Conservation (phyloP, 805 yeast genomes). For the Wickerhamiella occidentalis region DNA sequence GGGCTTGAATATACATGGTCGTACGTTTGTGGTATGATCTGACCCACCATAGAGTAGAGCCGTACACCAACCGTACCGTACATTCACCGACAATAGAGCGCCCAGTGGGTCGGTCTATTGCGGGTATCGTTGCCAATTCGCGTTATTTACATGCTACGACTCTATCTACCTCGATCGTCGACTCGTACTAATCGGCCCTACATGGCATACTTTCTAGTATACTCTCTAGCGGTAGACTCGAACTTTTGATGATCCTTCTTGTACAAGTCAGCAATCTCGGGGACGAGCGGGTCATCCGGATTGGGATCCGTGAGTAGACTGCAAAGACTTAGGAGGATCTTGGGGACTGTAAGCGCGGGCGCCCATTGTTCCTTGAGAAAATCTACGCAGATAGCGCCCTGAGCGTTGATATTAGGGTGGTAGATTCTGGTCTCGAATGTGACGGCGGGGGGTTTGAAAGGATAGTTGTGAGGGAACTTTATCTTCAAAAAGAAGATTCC, state of each 20-base stretch:
- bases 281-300: slow-evolving; percentile 97
- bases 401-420: slow-evolving; percentile 93
- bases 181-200: no score
- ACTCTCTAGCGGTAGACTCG: slow-evolving; percentile 94
- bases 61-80: no score
- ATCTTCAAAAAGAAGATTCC: slow-evolving; percentile 94
- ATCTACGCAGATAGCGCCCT: slow-evolving; percentile 93
- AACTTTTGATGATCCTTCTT: slow-evolving; percentile 88
- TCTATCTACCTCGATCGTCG: no score
- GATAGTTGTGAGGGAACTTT: slow-evolving; percentile 98
- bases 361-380: slow-evolving; percentile 98
- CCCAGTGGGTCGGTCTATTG: no score
- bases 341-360: slow-evolving; percentile 92
- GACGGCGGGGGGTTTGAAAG: slow-evolving; percentile 95
- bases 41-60: no score
- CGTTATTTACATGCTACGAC: no score
- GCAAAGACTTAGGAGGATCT: slow-evolving; percentile 87
- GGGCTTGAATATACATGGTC: no score
- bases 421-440: slow-evolving; percentile 89
- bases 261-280: slow-evolving; percentile 94
- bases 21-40: no score
- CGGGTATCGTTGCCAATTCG: no score
- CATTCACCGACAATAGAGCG: no score
- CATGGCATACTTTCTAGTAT: slow-evolving; percentile 97
- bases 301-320: slow-evolving; percentile 94